These are phyloP conservation scores for Penicillium chermesinum DNA, from an alignment of 495 filamentous ascomycete genomes.

Conservation along the genomic window DNA sequence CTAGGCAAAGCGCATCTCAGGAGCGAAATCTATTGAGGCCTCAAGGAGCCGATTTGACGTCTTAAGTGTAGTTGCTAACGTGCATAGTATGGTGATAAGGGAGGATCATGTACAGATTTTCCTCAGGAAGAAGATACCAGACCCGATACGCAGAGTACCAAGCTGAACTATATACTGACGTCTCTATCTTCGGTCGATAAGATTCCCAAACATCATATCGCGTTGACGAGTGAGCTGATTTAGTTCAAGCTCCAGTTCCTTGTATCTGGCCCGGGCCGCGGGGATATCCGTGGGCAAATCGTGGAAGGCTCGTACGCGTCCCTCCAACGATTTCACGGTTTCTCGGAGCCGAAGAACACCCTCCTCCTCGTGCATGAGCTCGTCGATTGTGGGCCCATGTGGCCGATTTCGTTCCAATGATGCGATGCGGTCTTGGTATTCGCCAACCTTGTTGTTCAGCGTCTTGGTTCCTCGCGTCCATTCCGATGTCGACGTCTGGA, in stretches of 20 bases:
- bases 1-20: too few species aligned
- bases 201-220: constrained; percentile 63
- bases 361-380: constrained; percentile 47
- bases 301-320: constrained; percentile 53
- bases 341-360: constrained; percentile 26
- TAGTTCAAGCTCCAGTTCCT: constrained; percentile 57
- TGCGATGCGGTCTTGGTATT: constrained; percentile 49
- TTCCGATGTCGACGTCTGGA: constrained; percentile 56
- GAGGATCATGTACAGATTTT: too few species aligned
- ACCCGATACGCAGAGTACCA: too few species aligned
- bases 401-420: constrained; percentile 34
- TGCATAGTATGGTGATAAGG: too few species aligned
- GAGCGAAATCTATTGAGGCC: too few species aligned
- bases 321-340: constrained; percentile 47
- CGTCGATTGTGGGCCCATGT: constrained; percentile 43
- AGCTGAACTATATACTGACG: neutral
- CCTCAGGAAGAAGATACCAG: too few species aligned
- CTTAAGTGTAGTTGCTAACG: too few species aligned
- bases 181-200: constrained; percentile 20
- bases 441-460: constrained; percentile 51
- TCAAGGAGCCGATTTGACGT: too few species aligned
- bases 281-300: constrained; percentile 66
- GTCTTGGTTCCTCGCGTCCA: constrained; percentile 57
- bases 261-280: constrained; percentile 60
- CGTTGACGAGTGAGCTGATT: constrained; percentile 50